These are phyloP conservation scores for Acanthamoeba rhysodes DNA, from an alignment of 208 protist genomes.

Conservation along the genomic window DNA sequence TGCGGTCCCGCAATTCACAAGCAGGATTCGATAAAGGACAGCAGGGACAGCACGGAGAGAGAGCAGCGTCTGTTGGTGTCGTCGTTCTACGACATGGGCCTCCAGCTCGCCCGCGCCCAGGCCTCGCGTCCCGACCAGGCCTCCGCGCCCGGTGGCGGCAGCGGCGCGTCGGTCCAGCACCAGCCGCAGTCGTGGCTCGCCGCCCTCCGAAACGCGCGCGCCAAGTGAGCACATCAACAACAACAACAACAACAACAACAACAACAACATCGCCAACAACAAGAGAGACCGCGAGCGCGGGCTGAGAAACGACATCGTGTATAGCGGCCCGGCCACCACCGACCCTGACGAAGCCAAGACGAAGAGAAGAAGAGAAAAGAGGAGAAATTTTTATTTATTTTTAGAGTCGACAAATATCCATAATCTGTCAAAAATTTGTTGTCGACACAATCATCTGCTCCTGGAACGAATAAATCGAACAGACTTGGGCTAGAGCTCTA, in stretches of 20 bases:
- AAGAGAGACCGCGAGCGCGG: neutral
- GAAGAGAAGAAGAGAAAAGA: neutral
- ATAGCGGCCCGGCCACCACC: neutral
- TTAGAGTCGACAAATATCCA: neutral
- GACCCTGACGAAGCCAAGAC: neutral
- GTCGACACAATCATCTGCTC: too few species aligned
- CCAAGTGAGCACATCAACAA: neutral
- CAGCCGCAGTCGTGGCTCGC: slow-evolving; percentile 25
- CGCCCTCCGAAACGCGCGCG: slow-evolving; percentile 44
- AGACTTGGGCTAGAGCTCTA: neutral
- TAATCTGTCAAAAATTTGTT: too few species aligned
- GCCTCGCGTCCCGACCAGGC: slow-evolving; percentile 17
- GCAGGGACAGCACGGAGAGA: slow-evolving; percentile 44
- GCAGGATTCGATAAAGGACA: slow-evolving; percentile 65
- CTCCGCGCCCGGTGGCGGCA: neutral
- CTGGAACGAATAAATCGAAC: neutral
- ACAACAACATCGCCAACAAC: too few species aligned
- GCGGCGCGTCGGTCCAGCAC: neutral
- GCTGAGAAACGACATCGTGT: neutral
- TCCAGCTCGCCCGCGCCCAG: slow-evolving; percentile 48
- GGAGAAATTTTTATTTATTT: neutral
- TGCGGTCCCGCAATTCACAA: neutral
- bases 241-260: too few species aligned
- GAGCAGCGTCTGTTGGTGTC: slow-evolving; percentile 67
- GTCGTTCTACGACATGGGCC: slow-evolving; percentile 70